Percentiles rank a stretch among this genome's conserved stretches.
These are phyloP conservation scores for Pseudovirgaria hyperparasitica DNA, from an alignment of 2,329 filamentous ascomycete species.

Conservation along the genomic window DNA sequence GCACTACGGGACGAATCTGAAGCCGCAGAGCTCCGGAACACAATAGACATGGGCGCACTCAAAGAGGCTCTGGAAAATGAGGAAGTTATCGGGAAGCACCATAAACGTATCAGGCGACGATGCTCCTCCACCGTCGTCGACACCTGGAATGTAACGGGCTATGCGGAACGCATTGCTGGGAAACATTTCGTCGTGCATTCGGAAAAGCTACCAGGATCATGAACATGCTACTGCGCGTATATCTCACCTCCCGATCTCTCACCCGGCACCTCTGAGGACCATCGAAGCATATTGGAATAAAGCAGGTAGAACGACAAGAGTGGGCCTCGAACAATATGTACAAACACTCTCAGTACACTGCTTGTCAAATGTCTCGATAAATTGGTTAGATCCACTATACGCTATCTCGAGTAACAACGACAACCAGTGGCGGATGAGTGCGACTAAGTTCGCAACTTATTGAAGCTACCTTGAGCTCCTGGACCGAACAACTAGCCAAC, in stretches of 20 bases:
- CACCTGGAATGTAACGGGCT: slow-evolving; percentile 58
- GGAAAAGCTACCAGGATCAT: slow-evolving; percentile 24
- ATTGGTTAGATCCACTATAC: neutral
- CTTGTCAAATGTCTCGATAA: neutral
- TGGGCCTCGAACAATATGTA: neutral
- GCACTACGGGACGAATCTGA: slow-evolving; percentile 71
- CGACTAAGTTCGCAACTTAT: no score
- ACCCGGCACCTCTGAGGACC: neutral
- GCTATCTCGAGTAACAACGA: no score
- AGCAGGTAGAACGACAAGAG: neutral
- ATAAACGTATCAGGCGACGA: slow-evolving; percentile 36
- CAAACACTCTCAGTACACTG: neutral
- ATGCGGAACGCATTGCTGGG: slow-evolving; percentile 53
- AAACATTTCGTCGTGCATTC: slow-evolving; percentile 68
- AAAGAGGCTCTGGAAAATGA: slow-evolving; percentile 46
- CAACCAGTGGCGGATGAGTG: no score
- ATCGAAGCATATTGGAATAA: neutral
- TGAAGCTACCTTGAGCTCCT: no score
- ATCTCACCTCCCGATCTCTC: neutral
- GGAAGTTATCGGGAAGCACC: slow-evolving; percentile 42
- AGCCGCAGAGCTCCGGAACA: slow-evolving; percentile 40
- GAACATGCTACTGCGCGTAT: no score
- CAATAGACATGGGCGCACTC: slow-evolving; percentile 46
- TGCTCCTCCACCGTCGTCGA: slow-evolving; percentile 34
- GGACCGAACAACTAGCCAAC: no score